Conservation (phyloP, 2,329 filamentous ascomycete genomes). For the Microdochium paspali region DNA sequence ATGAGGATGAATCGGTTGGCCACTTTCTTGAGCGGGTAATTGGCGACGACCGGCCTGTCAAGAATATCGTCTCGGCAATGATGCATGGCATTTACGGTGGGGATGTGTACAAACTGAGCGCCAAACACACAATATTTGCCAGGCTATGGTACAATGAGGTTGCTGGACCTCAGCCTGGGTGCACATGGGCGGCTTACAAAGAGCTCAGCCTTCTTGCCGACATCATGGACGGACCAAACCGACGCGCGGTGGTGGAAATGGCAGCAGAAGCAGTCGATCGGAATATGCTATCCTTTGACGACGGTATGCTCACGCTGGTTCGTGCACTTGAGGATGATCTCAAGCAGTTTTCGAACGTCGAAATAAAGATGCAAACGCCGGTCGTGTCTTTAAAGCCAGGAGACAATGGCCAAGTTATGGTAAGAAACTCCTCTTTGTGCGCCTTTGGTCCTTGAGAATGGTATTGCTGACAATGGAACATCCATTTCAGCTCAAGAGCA, state of each 20-base stretch:
- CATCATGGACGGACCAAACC: conserved; percentile 12
- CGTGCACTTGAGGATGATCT: conserved; percentile 43
- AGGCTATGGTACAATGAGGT: conserved; percentile 34
- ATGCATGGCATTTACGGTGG: conserved; percentile 90
- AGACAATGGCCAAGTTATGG: conserved; percentile 27
- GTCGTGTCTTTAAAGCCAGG: conserved; percentile 38
- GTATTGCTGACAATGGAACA: not conserved
- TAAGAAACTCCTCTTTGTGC: conserved; percentile 15
- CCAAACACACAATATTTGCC: conserved; percentile 49
- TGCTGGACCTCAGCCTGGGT: not conserved
- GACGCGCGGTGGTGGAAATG: conserved; percentile 14
- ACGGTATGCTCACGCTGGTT: conserved; percentile 55
- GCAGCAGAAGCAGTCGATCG: conserved; percentile 14
- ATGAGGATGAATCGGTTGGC: conserved; percentile 62
- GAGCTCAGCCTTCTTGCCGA: conserved; percentile 11
- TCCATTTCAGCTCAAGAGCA: conserved; percentile 19
- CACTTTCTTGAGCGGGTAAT: conserved; percentile 51
- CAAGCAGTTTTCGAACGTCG: conserved; percentile 44
- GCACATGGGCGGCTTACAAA: conserved; percentile 7
- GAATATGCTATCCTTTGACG: conserved; percentile 36
- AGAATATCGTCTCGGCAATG: conserved; percentile 68
- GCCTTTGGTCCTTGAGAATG: not conserved
- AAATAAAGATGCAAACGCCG: conserved; percentile 38
- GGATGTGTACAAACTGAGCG: conserved; percentile 73
- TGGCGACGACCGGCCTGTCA: conserved; percentile 41